Evolutionary conservation across 2,329 filamentous ascomycete species (phyloP), one percentile per base, ranked within the genome.

Genomic region (Ophiosphaerella narmari): DNA sequence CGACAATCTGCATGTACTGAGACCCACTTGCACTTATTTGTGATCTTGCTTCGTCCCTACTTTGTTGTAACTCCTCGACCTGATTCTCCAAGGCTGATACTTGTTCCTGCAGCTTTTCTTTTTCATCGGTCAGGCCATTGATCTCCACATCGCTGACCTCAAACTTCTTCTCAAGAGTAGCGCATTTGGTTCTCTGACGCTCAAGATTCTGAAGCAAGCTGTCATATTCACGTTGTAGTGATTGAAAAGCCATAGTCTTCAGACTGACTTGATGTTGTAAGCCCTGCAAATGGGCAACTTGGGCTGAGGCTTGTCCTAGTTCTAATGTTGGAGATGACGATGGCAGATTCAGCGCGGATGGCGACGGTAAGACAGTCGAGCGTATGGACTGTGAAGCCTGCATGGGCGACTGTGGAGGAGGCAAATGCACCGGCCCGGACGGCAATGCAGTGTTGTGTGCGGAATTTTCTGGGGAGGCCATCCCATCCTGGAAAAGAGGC

Each of bases 251-350:
- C 14, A 82, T 68, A 4, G 80, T 78, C 55, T 82, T 82, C 48
- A 82, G 70, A 13, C 77, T 80, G 33, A 82, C 73, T 60, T 82
- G 79, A 59, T 82, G 80, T 56, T 82, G 81, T 7, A 83, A 71
- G 42, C 80, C 77, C 42, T 78, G 74, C 16, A 80, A 65, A 47
- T 79, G 76, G 13, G 68, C 67, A 14, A 63, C 56, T 33, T 75
- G 73, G 14, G 72, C 73, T 7, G 73, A 60, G 4, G 46, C 44
- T 13, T 64, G 65, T 21, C 61, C 36, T 11, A 62, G 45, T 11
- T 59, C 51, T 6, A 55, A 48, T 34, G 67, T 61, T 14, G 68
- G 59, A 18, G 65, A 67, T 26, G 67, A 64, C 7, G 66, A 55
- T 4, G 62, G 62, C 3, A 67, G 63, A 35, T 59, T 63, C 35